Evolutionary conservation across 371 early-diverging fungal species (phyloP).

Genomic region (Mortierella sp.): DNA sequence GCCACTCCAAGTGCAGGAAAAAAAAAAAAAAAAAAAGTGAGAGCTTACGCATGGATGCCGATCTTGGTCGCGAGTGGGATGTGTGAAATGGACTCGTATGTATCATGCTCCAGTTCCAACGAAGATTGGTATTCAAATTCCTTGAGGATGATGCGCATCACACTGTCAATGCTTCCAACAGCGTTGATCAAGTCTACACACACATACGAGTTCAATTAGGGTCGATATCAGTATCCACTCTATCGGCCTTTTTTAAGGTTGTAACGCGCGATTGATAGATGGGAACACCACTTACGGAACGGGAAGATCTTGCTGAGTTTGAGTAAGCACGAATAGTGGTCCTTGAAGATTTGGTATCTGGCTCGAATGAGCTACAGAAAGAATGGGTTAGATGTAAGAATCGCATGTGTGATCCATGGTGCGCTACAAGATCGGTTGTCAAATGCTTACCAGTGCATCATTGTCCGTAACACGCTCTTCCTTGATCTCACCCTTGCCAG

Average conservation of each 20-base stretch:
- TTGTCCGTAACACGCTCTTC: constrained; percentile 76
- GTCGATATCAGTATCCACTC: not conserved
- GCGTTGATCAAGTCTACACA: constrained; percentile 70
- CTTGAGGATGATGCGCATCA: constrained; percentile 69
- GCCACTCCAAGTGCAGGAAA: not conserved
- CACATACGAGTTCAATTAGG: not conserved
- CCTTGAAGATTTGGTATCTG: constrained; percentile 72
- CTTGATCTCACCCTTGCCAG: constrained; percentile 70
- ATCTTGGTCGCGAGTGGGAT: constrained; percentile 73
- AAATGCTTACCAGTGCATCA: constrained; percentile 67
- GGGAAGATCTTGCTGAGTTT: constrained; percentile 75
- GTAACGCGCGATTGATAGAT: too few relatives aligned
- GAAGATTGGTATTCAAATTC: constrained; percentile 79
- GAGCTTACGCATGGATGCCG: constrained; percentile 65
- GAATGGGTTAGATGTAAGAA: too few relatives aligned
- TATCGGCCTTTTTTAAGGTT: too few relatives aligned
- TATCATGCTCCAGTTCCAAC: constrained; percentile 67
- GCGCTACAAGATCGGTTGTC: too few relatives aligned
- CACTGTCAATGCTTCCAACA: constrained; percentile 71
- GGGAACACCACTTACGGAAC: constrained; percentile 62
- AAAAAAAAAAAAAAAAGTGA: not conserved
- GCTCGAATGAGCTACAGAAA: constrained; percentile 63
- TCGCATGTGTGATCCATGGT: too few relatives aligned
- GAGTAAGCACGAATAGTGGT: constrained; percentile 70
- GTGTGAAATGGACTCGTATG: constrained; percentile 73